These are phyloP conservation scores for Myxozyma udenii DNA, from an alignment of 805 yeast species.

Conservation along the genomic window DNA sequence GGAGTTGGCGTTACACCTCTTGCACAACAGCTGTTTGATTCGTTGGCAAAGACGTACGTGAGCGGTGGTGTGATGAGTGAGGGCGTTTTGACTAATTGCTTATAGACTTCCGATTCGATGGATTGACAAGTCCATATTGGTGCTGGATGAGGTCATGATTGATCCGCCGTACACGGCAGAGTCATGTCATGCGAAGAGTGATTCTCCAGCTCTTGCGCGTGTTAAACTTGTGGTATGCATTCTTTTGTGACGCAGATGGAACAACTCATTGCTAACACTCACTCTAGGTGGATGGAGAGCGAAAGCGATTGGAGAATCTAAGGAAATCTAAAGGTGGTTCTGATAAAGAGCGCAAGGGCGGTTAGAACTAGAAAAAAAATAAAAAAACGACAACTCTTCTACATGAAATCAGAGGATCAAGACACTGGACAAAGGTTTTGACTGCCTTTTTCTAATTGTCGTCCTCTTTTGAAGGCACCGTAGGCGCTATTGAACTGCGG, in stretches of 20 bases:
- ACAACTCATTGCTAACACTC: background rate
- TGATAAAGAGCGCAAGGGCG: constrained; percentile 9
- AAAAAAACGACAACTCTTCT: too few species aligned
- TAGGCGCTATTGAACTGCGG: too few species aligned
- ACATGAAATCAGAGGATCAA: too few species aligned
- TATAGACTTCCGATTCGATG: constrained; percentile 44
- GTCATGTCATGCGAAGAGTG: constrained; percentile 35
- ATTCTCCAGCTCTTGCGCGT: constrained; percentile 40
- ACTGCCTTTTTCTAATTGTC: too few species aligned
- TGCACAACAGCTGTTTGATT: constrained; percentile 47
- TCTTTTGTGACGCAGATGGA: background rate
- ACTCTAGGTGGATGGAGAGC: constrained; percentile 8
- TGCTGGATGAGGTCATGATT: constrained; percentile 48
- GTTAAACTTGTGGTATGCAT: constrained; percentile 48
- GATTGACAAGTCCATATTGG: constrained; percentile 46
- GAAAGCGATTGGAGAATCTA: constrained; percentile 6
- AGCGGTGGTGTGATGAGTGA: too few species aligned
- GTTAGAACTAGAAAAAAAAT: too few species aligned
- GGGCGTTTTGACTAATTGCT: background rate
- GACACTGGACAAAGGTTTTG: too few species aligned
- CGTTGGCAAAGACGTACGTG: constrained; percentile 43
- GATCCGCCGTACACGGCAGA: constrained; percentile 45
- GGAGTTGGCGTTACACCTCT: constrained; percentile 44
- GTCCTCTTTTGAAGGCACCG: too few species aligned
- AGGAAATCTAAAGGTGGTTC: constrained; percentile 1